A percentile compares a stretch with the other conserved stretches of the same genome.
phyloP scores from a whole-genome alignment of 768 basidiomycete genomes.

The Amanita molliuscula region DNA sequence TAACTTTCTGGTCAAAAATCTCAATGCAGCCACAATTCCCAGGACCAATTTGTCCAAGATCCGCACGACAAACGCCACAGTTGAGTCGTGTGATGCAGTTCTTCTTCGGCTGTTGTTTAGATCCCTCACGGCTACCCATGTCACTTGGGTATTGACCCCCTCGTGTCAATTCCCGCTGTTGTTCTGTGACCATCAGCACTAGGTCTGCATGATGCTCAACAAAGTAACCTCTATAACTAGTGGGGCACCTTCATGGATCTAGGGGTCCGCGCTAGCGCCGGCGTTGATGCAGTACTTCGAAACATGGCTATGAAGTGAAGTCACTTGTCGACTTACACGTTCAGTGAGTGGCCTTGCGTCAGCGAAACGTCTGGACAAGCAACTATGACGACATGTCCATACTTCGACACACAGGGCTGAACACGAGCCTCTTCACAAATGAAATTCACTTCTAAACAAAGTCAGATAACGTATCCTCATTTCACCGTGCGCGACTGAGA shows the following conservation, averaged over 20 bases:
- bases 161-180: not conserved
- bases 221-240: not conserved
- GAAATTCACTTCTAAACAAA: not conserved
- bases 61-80: too few relatives aligned
- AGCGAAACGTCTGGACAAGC: too few relatives aligned
- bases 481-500: not conserved
- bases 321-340: not conserved
- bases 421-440: not conserved
- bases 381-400: not conserved
- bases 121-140: not conserved
- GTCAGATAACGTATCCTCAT: not conserved
- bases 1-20: not conserved
- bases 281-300: not conserved
- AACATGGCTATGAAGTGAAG: not conserved
- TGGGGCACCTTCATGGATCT: not conserved
- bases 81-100: too few relatives aligned
- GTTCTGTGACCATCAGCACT: not conserved
- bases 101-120: not conserved
- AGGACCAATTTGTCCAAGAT: too few relatives aligned
- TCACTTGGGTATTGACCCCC: not conserved
- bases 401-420: not conserved
- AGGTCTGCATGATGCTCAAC: not conserved
- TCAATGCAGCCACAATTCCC: not conserved
- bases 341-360: too few relatives aligned
- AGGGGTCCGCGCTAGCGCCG: not conserved